A percentile compares a stretch with the other conserved stretches of the same genome.
Conservation (phyloP, 1,284 basidiomycete species). For the Sporisorium exsertum region DNA sequence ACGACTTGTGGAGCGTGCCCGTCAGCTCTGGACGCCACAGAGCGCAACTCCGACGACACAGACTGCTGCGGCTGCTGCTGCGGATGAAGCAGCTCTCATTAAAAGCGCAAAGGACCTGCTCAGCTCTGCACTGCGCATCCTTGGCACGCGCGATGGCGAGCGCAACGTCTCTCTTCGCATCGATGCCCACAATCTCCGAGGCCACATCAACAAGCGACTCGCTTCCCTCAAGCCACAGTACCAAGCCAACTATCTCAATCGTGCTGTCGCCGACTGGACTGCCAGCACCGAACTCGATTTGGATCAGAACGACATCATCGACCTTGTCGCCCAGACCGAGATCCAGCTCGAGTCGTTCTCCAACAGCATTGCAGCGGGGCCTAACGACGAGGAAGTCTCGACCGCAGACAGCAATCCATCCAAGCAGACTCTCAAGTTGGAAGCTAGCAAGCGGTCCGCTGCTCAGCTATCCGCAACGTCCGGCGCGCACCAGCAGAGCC, state of each 20-base stretch:
- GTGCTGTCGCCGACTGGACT: constrained; percentile 32
- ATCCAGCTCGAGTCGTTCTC: constrained; percentile 4
- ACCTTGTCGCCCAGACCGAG: constrained; percentile 12
- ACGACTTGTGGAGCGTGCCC: constrained; percentile 3
- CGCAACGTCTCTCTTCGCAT: constrained; percentile 33
- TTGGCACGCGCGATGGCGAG: constrained; percentile 23
- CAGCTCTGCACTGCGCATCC: constrained; percentile 33
- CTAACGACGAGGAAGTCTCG: neutral
- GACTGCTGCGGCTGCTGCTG: neutral
- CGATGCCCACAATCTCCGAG: constrained; percentile 34
- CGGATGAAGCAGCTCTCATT: constrained; percentile 2
- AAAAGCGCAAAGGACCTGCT: constrained; percentile 28
- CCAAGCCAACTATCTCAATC: constrained; percentile 22
- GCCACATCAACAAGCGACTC: constrained; percentile 28
- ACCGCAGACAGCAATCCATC: neutral
- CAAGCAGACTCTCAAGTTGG: neutral
- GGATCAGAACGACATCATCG: constrained; percentile 13
- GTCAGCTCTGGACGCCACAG: neutral
- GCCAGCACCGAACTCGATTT: constrained; percentile 29
- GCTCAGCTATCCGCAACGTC: neutral
- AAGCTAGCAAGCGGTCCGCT: neutral
- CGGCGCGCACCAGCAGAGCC: neutral
- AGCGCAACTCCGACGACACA: neutral
- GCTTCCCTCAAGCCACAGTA: constrained; percentile 15
- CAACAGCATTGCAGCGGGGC: neutral